These are phyloP conservation scores for Botryotinia convoluta DNA, from an alignment of 2,329 filamentous ascomycete species.

Conservation along the genomic window DNA sequence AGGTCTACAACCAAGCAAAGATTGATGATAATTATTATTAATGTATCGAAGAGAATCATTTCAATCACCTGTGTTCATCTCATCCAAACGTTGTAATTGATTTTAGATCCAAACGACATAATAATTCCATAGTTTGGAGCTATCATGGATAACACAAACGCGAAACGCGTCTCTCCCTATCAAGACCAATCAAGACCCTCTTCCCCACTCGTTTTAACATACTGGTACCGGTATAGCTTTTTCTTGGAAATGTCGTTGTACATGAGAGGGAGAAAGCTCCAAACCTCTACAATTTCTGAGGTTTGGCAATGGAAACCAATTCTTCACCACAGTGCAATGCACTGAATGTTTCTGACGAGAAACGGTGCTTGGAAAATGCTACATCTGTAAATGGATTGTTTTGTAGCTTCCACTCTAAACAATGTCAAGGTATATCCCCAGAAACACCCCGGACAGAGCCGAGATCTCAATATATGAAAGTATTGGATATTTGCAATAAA, in stretches of 20 bases:
- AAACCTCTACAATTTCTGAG: neutral
- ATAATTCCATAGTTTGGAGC: neutral
- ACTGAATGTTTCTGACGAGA: slow-evolving; percentile 41
- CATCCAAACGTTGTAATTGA: neutral
- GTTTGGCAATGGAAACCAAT: neutral
- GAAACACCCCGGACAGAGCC: neutral
- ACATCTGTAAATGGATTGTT: slow-evolving; percentile 44
- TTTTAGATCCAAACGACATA: neutral
- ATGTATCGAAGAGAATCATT: neutral
- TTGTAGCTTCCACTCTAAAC: slow-evolving; percentile 44
- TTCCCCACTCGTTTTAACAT: neutral
- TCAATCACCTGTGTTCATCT: neutral
- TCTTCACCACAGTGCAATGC: slow-evolving; percentile 28
- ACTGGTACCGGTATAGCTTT: neutral
- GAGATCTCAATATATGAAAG: neutral
- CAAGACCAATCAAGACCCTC: neutral
- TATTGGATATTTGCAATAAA: neutral
- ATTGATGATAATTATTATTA: neutral
- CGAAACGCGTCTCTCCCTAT: neutral
- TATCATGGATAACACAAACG: neutral
- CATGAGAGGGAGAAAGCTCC: neutral
- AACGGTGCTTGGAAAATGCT: slow-evolving; percentile 39
- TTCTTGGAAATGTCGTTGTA: neutral
- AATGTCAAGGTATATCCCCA: slow-evolving; percentile 39
- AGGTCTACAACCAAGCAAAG: neutral